Percentiles rank a stretch among this genome's conserved stretches.
Evolutionary conservation across 2,329 filamentous ascomycete genomes (phyloP).

Genomic region (Arthrobotrys sinensis): DNA sequence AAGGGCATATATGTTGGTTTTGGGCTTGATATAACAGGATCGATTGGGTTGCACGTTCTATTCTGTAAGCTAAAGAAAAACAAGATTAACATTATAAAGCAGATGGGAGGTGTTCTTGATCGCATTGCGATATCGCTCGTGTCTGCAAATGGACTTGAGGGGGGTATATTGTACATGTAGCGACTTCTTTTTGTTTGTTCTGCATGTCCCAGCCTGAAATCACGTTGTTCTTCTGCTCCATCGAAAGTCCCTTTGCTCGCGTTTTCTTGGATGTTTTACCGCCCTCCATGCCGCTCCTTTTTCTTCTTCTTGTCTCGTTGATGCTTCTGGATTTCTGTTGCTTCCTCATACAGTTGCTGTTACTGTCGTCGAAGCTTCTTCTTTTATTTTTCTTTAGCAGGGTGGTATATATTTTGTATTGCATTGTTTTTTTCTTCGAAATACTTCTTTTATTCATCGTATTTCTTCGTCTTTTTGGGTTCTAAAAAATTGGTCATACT

Average conservation of each 20-base stretch:
- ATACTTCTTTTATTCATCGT: neutral
- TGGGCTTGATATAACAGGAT: conserved; percentile 1
- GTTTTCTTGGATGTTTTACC: too few relatives aligned
- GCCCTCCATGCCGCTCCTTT: too few relatives aligned
- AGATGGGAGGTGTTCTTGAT: neutral
- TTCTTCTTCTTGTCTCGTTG: too few relatives aligned
- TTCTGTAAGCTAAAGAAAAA: conserved; percentile 13
- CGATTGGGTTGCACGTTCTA: conserved; percentile 3
- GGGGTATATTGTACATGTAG: neutral
- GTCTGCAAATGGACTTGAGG: neutral
- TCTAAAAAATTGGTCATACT: neutral
- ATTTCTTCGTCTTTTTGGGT: neutral
- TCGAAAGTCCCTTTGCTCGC: too few relatives aligned
- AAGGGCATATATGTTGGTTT: neutral
- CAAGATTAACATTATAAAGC: neutral
- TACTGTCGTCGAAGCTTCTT: too few relatives aligned
- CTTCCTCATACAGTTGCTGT: too few relatives aligned
- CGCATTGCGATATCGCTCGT: neutral
- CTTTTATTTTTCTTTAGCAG: conserved; percentile 1
- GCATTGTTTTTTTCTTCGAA: neutral
- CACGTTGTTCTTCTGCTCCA: neutral
- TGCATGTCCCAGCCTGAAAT: neutral
- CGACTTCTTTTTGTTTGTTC: neutral
- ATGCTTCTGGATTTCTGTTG: too few relatives aligned
- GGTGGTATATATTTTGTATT: conserved; percentile 5